phyloP scores from a whole-genome alignment of 257 asterid genomes.

The Nicotiana paniculata region DNA sequence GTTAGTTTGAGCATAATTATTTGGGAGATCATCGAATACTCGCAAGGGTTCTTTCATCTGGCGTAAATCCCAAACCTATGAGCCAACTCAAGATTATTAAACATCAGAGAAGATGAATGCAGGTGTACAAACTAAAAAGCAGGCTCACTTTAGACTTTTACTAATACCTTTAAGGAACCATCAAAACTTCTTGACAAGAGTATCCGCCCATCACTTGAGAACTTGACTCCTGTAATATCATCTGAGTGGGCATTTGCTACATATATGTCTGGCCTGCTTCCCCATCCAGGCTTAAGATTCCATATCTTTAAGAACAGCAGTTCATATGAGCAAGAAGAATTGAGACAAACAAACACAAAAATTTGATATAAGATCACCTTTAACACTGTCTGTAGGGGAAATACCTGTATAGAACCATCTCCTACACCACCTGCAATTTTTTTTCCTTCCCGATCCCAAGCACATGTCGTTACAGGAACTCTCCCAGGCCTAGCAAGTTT shows the following conservation, averaged over 20 bases:
- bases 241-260: slow-evolving; percentile 62
- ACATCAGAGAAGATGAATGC: neutral
- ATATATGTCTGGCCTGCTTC: slow-evolving; percentile 75
- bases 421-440: slow-evolving; percentile 84
- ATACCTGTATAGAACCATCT: slow-evolving; percentile 93
- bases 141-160: neutral
- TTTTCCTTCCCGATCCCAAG: slow-evolving; percentile 95
- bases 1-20: slow-evolving; percentile 85
- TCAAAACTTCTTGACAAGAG: slow-evolving; percentile 88
- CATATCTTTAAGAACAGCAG: slow-evolving; percentile 50
- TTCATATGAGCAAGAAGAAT: neutral
- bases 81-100: neutral
- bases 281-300: slow-evolving; percentile 98
- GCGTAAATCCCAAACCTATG: slow-evolving; percentile 89
- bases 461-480: slow-evolving; percentile 83
- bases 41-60: slow-evolving; percentile 66
- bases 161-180: slow-evolving; percentile 74
- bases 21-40: slow-evolving; percentile 72
- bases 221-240: slow-evolving; percentile 79
- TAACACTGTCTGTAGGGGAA: neutral
- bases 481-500: slow-evolving; percentile 87
- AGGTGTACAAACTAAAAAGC: neutral
- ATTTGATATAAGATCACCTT: neutral
- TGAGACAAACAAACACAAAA: neutral
- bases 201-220: slow-evolving; percentile 74